Base-by-base conservation (phyloP, 129 eudicot species). In the Centella asiatica region DNA sequence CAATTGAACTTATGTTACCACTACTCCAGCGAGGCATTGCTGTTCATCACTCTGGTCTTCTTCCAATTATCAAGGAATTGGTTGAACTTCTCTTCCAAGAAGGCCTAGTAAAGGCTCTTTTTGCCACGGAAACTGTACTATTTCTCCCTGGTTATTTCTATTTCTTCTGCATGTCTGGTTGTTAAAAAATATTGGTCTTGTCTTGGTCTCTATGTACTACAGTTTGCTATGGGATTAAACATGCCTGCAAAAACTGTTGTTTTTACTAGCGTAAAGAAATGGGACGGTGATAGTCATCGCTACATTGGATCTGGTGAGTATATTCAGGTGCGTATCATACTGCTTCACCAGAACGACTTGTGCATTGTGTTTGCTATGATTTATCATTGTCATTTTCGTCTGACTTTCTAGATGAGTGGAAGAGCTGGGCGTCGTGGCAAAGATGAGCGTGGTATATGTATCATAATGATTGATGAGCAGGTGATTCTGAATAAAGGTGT, bases 361-460 rank as follows among this genome's bases (percentile, higher is more conserved):
- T 71, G 39, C 14, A 42, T 4, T 49, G 40, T 39, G 44, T 19
- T 50, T 70, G 29, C 44, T 57, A 40, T 67, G 27, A 54, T 77
- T 25, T 75, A 34, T 74, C 44, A 19, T 57, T 44, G 39, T 68
- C 25, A 15, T 18, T 56, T 49, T 31, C 69, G 11, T 69, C 55
- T 58, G 28, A 64, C 49, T 53, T 65, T 76, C 31, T 64, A 93
- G 99, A 93, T 93, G 99, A 93, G 99, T 74, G 99, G 99, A 49
- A 80, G 99, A 80, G 99, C 99, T 65, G 99, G 99, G 56, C 96
- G 99, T 23, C 95, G 99, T 70, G 99, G 99, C 26, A 93, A 93
- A 79, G 99, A 93, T 80, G 96, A 88, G 67, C 90, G 99, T 22
- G 99, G 99, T 44, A 87, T 93, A 64, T 93, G 99, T 58, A 80